phyloP scores from a whole-genome alignment of 257 asterid genomes.

The Capsicum chinense region DNA sequence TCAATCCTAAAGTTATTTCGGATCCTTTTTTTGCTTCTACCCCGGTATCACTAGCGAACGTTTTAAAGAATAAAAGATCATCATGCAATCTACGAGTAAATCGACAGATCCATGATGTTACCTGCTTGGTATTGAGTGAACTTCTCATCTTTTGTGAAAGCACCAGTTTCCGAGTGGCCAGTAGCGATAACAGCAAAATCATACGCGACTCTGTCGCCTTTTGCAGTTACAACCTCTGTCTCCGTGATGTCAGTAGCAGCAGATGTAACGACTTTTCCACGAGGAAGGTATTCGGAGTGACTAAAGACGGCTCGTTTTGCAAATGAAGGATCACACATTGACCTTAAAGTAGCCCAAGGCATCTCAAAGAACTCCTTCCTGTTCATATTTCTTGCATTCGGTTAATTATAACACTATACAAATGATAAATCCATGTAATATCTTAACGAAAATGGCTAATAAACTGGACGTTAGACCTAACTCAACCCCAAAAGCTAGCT shows the following conservation, averaged over 20 bases:
- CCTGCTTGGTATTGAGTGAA: constrained; percentile 29
- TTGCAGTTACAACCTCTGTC: constrained; percentile 23
- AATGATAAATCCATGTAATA: background rate
- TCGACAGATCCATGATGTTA: background rate
- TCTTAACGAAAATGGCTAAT: background rate
- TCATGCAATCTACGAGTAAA: background rate
- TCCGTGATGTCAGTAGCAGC: constrained; percentile 32
- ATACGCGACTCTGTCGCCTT: constrained; percentile 21
- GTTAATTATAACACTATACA: background rate
- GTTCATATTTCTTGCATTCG: background rate
- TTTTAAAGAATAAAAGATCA: background rate
- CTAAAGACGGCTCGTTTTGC: constrained; percentile 33
- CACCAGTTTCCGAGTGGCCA: constrained; percentile 24
- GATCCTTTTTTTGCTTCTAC: no score
- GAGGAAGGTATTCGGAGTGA: constrained; percentile 34
- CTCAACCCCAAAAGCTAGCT: background rate
- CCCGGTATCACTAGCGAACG: background rate
- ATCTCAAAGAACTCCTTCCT: constrained; percentile 38
- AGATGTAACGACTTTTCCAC: constrained; percentile 27
- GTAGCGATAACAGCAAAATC: constrained; percentile 35
- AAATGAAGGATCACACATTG: constrained; percentile 37
- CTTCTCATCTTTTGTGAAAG: constrained; percentile 32
- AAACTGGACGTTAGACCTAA: background rate
- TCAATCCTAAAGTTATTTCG: no score
- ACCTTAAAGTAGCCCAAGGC: constrained; percentile 34